These are phyloP conservation scores for Thraustochytrium striatum DNA, from an alignment of 352 stramenopile species.

Conservation along the genomic window DNA sequence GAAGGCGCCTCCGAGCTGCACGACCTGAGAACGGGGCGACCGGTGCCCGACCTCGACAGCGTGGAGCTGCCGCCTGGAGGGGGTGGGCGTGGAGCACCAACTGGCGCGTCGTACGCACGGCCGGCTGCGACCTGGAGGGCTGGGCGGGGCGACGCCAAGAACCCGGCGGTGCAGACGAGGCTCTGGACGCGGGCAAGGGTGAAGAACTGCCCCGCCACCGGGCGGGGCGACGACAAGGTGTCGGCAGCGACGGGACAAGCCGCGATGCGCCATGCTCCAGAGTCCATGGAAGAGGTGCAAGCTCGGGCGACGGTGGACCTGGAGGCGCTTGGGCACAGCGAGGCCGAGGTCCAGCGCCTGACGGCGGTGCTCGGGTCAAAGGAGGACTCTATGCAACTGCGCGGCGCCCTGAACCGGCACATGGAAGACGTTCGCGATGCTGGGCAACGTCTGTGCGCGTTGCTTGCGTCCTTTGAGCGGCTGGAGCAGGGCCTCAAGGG, in stretches of 20 bases:
- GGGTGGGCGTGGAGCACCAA: constrained; percentile 33
- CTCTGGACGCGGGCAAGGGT: background rate
- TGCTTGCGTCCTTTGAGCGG: too few relatives aligned
- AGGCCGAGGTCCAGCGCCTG: background rate
- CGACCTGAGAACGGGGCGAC: too few relatives aligned
- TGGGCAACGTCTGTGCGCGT: background rate
- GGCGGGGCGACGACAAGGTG: background rate
- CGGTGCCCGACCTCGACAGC: background rate
- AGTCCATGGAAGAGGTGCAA: background rate
- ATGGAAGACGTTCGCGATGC: background rate
- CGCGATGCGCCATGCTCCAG: background rate
- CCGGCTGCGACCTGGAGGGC: background rate
- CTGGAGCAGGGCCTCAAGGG: background rate
- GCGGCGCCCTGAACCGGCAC: background rate
- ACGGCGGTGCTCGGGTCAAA: too few relatives aligned
- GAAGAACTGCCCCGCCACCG: background rate
- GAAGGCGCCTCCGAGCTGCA: too few relatives aligned
- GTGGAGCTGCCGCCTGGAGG: background rate
- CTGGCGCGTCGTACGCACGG: background rate
- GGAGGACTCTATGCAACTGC: too few relatives aligned
- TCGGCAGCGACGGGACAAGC: background rate
- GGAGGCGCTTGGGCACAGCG: background rate
- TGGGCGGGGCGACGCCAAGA: background rate
- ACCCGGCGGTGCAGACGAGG: background rate
- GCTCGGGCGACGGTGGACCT: background rate